Percentiles rank a stretch among this genome's conserved stretches.
Evolutionary conservation across 768 basidiomycete species (phyloP).

Genomic region (Sarcodon aspratus): DNA sequence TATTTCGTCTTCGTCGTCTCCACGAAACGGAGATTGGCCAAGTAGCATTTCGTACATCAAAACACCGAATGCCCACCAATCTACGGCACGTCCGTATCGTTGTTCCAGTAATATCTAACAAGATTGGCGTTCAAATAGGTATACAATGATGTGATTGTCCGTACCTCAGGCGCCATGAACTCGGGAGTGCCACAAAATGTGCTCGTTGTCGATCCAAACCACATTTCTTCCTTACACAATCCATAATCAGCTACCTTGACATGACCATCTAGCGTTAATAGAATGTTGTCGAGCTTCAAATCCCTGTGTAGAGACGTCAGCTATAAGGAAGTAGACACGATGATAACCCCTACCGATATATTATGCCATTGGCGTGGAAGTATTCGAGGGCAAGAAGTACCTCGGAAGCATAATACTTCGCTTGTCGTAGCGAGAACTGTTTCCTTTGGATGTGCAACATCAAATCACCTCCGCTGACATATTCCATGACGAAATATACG

Average conservation of each 20-base stretch:
- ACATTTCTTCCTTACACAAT: slow-evolving; percentile 99
- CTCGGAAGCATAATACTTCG: slow-evolving; percentile 97
- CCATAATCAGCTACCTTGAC: slow-evolving; percentile 99
- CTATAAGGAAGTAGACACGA: background rate
- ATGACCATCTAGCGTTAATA: slow-evolving; percentile 93
- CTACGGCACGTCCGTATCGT: slow-evolving; percentile 95
- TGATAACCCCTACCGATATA: slow-evolving; percentile 65
- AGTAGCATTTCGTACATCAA: slow-evolving; percentile 98
- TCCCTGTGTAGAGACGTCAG: slow-evolving; percentile 40
- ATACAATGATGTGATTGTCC: background rate
- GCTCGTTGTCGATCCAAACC: slow-evolving; percentile 89
- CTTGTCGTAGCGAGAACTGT: slow-evolving; percentile 97
- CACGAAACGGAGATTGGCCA: slow-evolving; percentile 98
- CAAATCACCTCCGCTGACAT: slow-evolving; percentile 96
- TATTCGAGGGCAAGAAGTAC: slow-evolving; percentile 94
- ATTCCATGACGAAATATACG: slow-evolving; percentile 99
- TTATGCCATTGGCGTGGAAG: slow-evolving; percentile 98
- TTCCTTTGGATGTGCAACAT: slow-evolving; percentile 99
- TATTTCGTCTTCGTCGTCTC: slow-evolving; percentile 99
- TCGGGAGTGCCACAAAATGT: slow-evolving; percentile 99
- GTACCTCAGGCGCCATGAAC: slow-evolving; percentile 99
- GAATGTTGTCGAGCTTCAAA: slow-evolving; percentile 95
- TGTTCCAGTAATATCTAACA: slow-evolving; percentile 94
- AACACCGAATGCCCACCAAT: slow-evolving; percentile 99
- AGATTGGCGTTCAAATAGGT: background rate